Percentiles rank a stretch among this genome's conserved stretches.
phyloP scores from a whole-genome alignment of 495 filamentous ascomycete genomes.

The Thermochaetoides thermophila region DNA sequence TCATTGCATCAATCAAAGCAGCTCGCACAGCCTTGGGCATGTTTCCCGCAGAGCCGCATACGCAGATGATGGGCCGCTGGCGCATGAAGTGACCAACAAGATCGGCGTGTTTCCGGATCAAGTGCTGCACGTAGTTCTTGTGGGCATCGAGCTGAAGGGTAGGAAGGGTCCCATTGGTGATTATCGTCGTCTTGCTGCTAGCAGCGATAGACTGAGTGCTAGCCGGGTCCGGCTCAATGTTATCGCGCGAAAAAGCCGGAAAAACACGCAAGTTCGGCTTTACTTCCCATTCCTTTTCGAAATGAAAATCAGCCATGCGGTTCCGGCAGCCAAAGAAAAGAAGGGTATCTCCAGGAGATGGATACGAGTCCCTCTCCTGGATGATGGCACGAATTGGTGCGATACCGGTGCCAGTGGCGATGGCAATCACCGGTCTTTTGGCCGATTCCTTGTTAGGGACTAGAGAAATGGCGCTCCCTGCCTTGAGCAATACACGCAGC shows the following conservation, averaged over 20 bases:
- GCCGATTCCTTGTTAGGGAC: not conserved
- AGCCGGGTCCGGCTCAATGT: constrained; percentile 9
- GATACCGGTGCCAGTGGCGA: constrained; percentile 82
- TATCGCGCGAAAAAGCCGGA: constrained; percentile 65
- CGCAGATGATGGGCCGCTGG: constrained; percentile 29
- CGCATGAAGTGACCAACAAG: constrained; percentile 44
- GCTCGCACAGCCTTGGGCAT: constrained; percentile 86
- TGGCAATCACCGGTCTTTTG: constrained; percentile 49
- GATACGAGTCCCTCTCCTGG: constrained; percentile 39
- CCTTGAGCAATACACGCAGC: constrained; percentile 40
- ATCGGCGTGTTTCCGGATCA: constrained; percentile 45
- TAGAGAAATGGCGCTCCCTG: constrained; percentile 6
- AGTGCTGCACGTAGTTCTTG: constrained; percentile 83
- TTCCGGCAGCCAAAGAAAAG: constrained; percentile 78
- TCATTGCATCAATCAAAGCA: constrained; percentile 60
- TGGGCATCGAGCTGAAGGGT: constrained; percentile 18
- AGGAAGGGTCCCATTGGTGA: not conserved
- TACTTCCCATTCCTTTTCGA: constrained; percentile 53
- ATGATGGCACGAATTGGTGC: constrained; percentile 75
- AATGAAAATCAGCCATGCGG: constrained; percentile 59
- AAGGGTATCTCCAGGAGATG: constrained; percentile 18
- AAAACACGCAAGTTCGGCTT: constrained; percentile 38
- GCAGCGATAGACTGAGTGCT: not conserved
- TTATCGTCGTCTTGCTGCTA: not conserved
- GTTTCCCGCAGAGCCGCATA: constrained; percentile 71